These are phyloP conservation scores for Penicillium sclerotigenum DNA, from an alignment of 2,329 filamentous ascomycete species.

Conservation along the genomic window DNA sequence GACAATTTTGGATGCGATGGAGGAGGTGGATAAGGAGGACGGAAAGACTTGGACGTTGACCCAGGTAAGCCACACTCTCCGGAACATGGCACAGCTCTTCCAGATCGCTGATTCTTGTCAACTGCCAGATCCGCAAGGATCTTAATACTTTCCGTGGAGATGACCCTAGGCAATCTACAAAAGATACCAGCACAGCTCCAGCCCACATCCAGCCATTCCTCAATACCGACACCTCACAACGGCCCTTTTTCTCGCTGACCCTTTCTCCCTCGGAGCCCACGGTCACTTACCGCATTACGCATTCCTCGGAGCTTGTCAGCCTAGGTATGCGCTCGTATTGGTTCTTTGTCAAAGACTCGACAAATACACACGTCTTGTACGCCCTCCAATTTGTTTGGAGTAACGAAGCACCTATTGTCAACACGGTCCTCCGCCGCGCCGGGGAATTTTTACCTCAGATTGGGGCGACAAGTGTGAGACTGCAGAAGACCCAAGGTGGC, in stretches of 20 bases:
- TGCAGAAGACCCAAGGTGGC: constrained; percentile 13
- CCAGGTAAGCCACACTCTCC: neutral
- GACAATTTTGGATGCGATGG: constrained; percentile 10
- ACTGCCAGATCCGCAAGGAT: constrained; percentile 1
- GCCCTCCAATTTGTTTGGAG: constrained; percentile 18
- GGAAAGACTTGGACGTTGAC: constrained; percentile 9
- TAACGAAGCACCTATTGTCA: constrained; percentile 13
- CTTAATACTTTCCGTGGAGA: neutral
- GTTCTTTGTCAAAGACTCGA: constrained; percentile 19
- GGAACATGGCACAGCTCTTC: too few relatives aligned
- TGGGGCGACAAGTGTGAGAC: constrained; percentile 11
- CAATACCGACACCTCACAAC: neutral
- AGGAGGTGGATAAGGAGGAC: constrained; percentile 5
- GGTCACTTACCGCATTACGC: constrained; percentile 16
- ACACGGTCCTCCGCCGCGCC: constrained; percentile 16
- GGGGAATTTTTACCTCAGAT: constrained; percentile 18
- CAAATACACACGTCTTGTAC: constrained; percentile 17
- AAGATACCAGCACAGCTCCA: neutral
- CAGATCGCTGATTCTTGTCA: neutral
- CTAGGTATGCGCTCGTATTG: constrained; percentile 15
- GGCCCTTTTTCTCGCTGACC: constrained; percentile 1
- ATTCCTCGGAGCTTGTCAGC: constrained; percentile 15
- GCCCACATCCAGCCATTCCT: constrained; percentile 1
- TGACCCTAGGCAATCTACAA: neutral
- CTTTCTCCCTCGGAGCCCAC: neutral